phyloP scores from a whole-genome alignment of 352 stramenopile genomes.

The Sclerospora graminicola region DNA sequence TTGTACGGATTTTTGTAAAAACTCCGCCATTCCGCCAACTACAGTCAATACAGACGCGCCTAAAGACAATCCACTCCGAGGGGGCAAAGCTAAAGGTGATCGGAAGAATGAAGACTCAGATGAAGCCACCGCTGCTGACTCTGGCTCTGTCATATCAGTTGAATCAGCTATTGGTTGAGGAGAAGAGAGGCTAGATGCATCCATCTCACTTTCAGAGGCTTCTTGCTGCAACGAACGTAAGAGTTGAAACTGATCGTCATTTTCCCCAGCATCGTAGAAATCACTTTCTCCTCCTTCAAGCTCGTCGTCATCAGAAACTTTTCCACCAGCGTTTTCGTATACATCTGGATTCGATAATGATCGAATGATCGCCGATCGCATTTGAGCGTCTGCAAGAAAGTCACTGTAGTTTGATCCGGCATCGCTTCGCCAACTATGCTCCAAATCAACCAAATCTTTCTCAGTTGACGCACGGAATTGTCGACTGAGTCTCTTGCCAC shows the following conservation, averaged over 20 bases:
- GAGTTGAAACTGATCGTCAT: too few relatives aligned
- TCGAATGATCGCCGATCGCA: conserved; percentile 65
- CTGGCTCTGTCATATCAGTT: too few relatives aligned
- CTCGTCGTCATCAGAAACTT: conserved; percentile 45
- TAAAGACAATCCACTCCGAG: conserved; percentile 37
- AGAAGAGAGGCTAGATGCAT: too few relatives aligned
- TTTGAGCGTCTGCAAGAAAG: conserved; percentile 65
- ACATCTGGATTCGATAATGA: conserved; percentile 54
- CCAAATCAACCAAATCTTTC: conserved; percentile 22
- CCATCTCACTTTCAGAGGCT: too few relatives aligned
- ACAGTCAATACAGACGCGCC: conserved; percentile 51
- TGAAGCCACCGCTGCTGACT: not conserved
- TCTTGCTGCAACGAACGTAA: too few relatives aligned
- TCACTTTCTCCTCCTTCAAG: conserved; percentile 28
- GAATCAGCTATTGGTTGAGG: too few relatives aligned
- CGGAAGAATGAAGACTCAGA: conserved; percentile 7
- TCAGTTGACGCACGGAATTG: conserved; percentile 26
- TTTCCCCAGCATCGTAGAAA: conserved; percentile 20
- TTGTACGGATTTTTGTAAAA: conserved; percentile 63
- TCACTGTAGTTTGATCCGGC: conserved; percentile 68
- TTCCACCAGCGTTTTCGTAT: conserved; percentile 26
- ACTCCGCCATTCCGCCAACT: conserved; percentile 53
- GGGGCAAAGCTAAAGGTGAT: conserved; percentile 18
- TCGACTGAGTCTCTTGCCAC: conserved; percentile 17
- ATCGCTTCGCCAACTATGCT: conserved; percentile 54